Evolutionary conservation across 225 moss, liverwort and hornwort genomes (phyloP), one percentile per base, ranked within the genome.

Genomic region (Climacium dendroides): DNA sequence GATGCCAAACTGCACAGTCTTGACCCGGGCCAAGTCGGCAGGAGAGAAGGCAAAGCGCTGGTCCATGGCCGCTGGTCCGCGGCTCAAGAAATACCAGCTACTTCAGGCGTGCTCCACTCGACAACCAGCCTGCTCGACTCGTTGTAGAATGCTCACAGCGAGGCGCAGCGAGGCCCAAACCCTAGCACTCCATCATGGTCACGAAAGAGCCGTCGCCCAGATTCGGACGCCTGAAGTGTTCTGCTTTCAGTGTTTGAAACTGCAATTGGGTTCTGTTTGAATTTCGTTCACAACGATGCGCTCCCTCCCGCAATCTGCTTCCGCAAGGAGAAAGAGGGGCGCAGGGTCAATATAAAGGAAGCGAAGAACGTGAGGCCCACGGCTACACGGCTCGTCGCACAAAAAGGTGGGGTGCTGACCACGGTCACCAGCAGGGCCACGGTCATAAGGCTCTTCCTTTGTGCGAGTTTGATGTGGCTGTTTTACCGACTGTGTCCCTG

Each of bases 41-140:
- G 99, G 99, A 53, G 99, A 99, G 90, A 92, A 99, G 14, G 99
- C 92, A 85, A 99, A 99, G 85, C 99, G 96, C 93, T 97, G 97
- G 90, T 99, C 99, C 99, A 99, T 99, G 79, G 75, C 80, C 67
- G 58, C 80, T 62, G 69, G 37, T 48, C 54, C 65, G 47, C 88
- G 41, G 43, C 74, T 71, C 80, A 48, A 60, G 20, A 39, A 77
- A 30, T 25, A 79, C 47, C 69, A 82, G 82, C 75, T 47, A 17
- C 54, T 63, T 64, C 41, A 11, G 74, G 32, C 39, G 67, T 32
- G 47, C 54, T 59, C 22, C 39, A 58, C 83, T 79, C 34, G 24
- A 53, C 85, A 37, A 69, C 22, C 80, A 70, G 71, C 54, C 62
- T 55, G 89, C 57, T 81, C 50, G n/a, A 29, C 82, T 77, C 77